Evolutionary conservation across 495 filamentous ascomycete species (phyloP), one percentile per base, ranked within the genome.

Genomic region (Podospora pseudopauciseta): DNA sequence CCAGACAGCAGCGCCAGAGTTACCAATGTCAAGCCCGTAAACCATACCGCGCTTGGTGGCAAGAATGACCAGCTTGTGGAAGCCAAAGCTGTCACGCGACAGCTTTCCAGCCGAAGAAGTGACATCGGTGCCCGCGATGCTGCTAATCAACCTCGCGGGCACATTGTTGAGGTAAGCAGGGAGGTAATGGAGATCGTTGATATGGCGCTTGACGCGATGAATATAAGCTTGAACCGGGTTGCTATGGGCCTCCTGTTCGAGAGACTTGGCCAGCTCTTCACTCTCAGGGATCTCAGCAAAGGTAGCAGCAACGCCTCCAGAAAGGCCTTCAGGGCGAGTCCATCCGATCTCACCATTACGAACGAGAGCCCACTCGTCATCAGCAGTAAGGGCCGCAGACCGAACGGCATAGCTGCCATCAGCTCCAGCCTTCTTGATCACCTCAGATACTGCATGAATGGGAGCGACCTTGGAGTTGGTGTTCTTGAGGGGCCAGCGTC

Each of bases 231-330:
- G 82, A 19, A 89, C 72, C 13, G 92, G 79, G 73, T 90, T 94
- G 75, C 88, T 89, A 73, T 97, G 91, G 11, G 90, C 91, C 78
- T 99, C 95, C 7, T 89, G 87, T 67, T 96, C 88, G 30, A 99
- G 83, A 53, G 94, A 87, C 73, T 90, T 88, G 1, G 86, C 94
- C 56, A 97, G 80, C 28, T 87, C 85, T 74, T 94, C 89, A 27
- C 86, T 85, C 64, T 85, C 83, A 39, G 90, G 89, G 32, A 89
- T 83, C 60, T 94, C 91, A 4, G 89, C 92, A 85, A 91, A 97
- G 13, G 84, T 85, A 54, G 93, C 93, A 63, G 91, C 90, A 44
- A 91, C 81, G 18, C 87, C 87, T 62, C 90, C 89, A 7, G 90
- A 86, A 68, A 99, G 80, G 7, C 88, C 90, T 81, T 99, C 95